Percentiles rank a stretch among this genome's conserved stretches.
These are phyloP conservation scores for Gnaphalium uliginosum DNA, from an alignment of 129 eudicot species.

Conservation along the genomic window DNA sequence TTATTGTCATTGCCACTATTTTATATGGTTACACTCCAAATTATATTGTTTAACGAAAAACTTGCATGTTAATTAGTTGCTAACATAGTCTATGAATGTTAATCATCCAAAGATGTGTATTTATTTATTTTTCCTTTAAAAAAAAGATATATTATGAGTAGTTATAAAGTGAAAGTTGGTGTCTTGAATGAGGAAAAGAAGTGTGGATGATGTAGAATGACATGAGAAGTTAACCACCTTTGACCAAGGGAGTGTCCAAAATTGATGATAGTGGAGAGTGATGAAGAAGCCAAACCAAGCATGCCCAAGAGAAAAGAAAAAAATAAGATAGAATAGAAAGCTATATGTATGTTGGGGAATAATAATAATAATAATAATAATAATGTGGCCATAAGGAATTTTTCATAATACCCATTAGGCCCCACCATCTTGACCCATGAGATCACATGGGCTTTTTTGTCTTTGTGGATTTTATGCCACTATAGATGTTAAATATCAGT, in stretches of 20 bases:
- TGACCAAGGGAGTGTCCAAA: conserved; percentile 31
- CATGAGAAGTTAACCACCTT: conserved; percentile 39
- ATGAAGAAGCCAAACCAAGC: conserved; percentile 35
- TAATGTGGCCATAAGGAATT: conserved; percentile 32
- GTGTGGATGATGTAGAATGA: conserved; percentile 43
- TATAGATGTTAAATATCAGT: not conserved
- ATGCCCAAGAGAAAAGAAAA: conserved; percentile 30
- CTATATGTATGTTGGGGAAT: conserved; percentile 24
- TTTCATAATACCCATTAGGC: conserved; percentile 22
- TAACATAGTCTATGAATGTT: not conserved
- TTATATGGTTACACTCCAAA: no score
- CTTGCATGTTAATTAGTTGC: not conserved
- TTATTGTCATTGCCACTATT: no score
- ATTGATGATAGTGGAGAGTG: conserved; percentile 36
- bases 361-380: not conserved
- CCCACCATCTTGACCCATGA: conserved; percentile 31
- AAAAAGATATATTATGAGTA: not conserved
- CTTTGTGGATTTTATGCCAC: no score
- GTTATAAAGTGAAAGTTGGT: conserved; percentile 35
- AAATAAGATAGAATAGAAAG: conserved; percentile 15
- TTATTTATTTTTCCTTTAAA: not conserved
- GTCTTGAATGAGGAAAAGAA: conserved; percentile 28
- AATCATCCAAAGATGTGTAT: not conserved
- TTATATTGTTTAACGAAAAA: no score
- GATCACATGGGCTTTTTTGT: conserved; percentile 25